Evolutionary conservation across 176 grass and related monocot genomes (phyloP).

Genomic region (Oropetium thomaeum): DNA sequence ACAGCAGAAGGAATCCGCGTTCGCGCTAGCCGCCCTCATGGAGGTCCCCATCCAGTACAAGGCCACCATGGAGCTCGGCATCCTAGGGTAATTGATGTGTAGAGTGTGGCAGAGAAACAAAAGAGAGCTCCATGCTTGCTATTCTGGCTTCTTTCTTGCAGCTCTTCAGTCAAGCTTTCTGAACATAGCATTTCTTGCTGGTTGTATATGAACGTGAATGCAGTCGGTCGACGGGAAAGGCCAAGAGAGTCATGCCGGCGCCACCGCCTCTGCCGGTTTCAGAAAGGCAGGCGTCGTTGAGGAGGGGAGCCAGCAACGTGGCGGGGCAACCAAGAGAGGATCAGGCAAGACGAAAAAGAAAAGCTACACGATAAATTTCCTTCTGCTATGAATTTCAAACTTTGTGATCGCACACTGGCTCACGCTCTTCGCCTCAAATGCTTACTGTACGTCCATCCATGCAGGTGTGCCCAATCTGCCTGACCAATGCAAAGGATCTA

Average conservation of each 20-base stretch:
- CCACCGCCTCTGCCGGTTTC: slow-evolving; percentile 58
- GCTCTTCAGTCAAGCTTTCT: neutral
- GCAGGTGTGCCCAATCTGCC: slow-evolving; percentile 84
- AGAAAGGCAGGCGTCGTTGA: slow-evolving; percentile 40
- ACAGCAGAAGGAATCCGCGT: slow-evolving; percentile 76
- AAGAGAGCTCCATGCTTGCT: neutral
- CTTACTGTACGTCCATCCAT: neutral
- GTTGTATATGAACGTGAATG: neutral
- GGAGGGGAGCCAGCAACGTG: slow-evolving; percentile 30
- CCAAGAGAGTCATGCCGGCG: slow-evolving; percentile 43
- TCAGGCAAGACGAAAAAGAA: neutral
- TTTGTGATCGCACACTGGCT: neutral
- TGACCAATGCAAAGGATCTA: slow-evolving; percentile 76
- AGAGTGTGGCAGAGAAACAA: neutral
- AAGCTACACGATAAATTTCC: neutral
- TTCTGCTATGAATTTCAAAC: neutral
- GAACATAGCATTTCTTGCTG: neutral
- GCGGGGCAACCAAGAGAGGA: slow-evolving; percentile 32
- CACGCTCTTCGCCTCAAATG: neutral
- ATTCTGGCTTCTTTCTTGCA: neutral
- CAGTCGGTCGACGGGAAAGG: slow-evolving; percentile 54
- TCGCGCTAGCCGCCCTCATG: slow-evolving; percentile 91
- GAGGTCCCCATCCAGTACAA: slow-evolving; percentile 94
- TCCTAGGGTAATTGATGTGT: slow-evolving; percentile 51
- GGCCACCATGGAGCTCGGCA: slow-evolving; percentile 81